A percentile compares a stretch with the other conserved stretches of the same genome.
Conservation (phyloP, 2,329 filamentous ascomycete genomes). For the Ascochyta fabae region DNA sequence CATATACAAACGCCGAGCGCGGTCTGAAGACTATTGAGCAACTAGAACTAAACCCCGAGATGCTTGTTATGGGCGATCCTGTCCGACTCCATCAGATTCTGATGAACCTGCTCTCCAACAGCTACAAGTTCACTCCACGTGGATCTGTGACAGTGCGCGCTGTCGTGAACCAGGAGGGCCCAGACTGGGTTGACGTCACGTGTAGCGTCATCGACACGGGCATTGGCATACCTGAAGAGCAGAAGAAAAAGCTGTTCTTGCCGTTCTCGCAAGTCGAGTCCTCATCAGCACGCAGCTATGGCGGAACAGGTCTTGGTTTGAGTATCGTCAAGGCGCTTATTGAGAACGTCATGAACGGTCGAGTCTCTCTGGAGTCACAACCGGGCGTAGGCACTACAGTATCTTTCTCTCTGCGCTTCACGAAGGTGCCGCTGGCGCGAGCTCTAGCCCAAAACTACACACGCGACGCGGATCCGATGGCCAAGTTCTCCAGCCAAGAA, state of each 20-base stretch:
- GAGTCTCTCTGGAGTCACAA: constrained; percentile 79
- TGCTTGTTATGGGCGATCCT: constrained; percentile 60
- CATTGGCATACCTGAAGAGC: constrained; percentile 85
- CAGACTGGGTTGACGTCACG: constrained; percentile 74
- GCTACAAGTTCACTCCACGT: constrained; percentile 89
- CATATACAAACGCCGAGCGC: constrained; percentile 67
- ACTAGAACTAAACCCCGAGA: constrained; percentile 61
- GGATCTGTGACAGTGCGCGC: constrained; percentile 86
- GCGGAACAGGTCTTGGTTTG: constrained; percentile 86
- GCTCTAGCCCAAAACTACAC: constrained; percentile 52
- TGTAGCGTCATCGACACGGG: constrained; percentile 91
- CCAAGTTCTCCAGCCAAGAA: constrained; percentile 60
- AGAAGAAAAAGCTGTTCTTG: constrained; percentile 84
- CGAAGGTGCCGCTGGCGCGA: constrained; percentile 74
- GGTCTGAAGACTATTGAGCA: constrained; percentile 65
- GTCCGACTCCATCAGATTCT: constrained; percentile 59
- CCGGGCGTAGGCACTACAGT: constrained; percentile 73
- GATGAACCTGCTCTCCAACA: constrained; percentile 89
- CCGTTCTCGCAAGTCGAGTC: constrained; percentile 93
- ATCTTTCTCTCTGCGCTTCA: constrained; percentile 84
- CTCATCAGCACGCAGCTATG: constrained; percentile 88
- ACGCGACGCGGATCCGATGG: constrained; percentile 60
- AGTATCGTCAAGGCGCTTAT: constrained; percentile 96
- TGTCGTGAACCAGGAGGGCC: constrained; percentile 72
- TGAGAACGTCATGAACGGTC: constrained; percentile 88